Evolutionary conservation across 495 filamentous ascomycete species (phyloP).

Genomic region (Penicillium herquei): DNA sequence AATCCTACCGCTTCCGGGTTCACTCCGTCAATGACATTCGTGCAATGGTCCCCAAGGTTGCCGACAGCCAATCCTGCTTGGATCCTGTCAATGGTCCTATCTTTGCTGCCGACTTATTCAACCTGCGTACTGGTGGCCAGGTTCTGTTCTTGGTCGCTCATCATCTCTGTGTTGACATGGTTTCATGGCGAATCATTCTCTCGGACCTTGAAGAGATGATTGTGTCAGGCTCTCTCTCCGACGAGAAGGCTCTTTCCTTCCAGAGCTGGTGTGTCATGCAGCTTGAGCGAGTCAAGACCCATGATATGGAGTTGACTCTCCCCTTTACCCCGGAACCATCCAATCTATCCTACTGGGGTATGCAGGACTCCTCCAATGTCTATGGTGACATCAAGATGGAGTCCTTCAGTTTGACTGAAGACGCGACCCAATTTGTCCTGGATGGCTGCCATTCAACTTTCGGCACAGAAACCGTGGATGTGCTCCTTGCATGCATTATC

Average conservation of each 20-base stretch:
- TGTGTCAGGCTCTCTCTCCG: conserved; percentile 33
- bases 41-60: conserved; percentile 31
- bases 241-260: conserved; percentile 55
- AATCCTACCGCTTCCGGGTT: conserved; percentile 39
- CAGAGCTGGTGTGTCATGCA: conserved; percentile 59
- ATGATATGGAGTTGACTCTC: conserved; percentile 24
- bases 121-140: conserved; percentile 50
- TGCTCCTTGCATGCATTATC: conserved; percentile 50
- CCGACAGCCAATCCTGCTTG: conserved; percentile 40
- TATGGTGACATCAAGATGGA: conserved; percentile 48
- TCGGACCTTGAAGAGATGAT: conserved; percentile 65
- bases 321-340: conserved; percentile 33
- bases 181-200: conserved; percentile 68
- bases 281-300: conserved; percentile 34
- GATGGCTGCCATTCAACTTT: conserved; percentile 44
- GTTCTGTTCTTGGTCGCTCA: conserved; percentile 64
- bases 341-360: conserved; percentile 52
- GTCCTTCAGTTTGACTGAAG: conserved; percentile 43
- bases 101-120: conserved; percentile 49
- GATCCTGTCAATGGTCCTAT: conserved; percentile 44
- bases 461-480: conserved; percentile 52
- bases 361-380: conserved; percentile 44
- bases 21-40: conserved; percentile 30
- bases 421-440: conserved; percentile 44
- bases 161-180: conserved; percentile 67